phyloP scores from a whole-genome alignment of 2,329 filamentous ascomycete species.

The Coniosporium tulheliwenetii region DNA sequence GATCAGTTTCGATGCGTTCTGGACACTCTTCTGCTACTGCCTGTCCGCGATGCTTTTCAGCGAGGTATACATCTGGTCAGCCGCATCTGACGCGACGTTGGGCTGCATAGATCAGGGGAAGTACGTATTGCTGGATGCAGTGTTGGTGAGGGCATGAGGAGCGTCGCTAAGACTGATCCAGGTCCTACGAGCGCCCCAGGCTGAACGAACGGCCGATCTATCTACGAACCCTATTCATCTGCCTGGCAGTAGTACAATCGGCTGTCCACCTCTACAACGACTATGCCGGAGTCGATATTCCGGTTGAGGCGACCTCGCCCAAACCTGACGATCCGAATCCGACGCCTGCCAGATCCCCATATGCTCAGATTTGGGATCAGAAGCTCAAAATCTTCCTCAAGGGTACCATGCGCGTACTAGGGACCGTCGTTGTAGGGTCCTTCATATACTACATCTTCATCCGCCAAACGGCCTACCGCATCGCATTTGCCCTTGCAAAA shows the following conservation, averaged over 20 bases:
- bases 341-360: too few species aligned
- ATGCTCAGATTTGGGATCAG: too few species aligned
- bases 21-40: conserved; percentile 61
- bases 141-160: neutral
- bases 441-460: conserved; percentile 48
- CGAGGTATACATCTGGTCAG: conserved; percentile 65
- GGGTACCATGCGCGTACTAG: neutral
- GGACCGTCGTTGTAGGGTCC: conserved; percentile 22
- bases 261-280: conserved; percentile 55
- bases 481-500: conserved; percentile 54
- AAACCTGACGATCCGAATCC: neutral
- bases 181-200: conserved; percentile 48
- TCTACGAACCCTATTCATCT: conserved; percentile 52
- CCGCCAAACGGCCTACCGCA: conserved; percentile 49
- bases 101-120: conserved; percentile 57
- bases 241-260: conserved; percentile 56
- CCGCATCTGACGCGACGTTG: conserved; percentile 43
- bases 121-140: conserved; percentile 24
- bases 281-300: conserved; percentile 49
- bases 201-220: conserved; percentile 82
- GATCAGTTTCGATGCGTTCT: conserved; percentile 43
- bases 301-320: conserved; percentile 6
- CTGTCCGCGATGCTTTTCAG: conserved; percentile 67
- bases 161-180: conserved; percentile 6
- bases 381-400: too few species aligned